Evolutionary conservation across 1,284 basidiomycete genomes (phyloP), one percentile per base, ranked within the genome.

Genomic region (Salmacisia buchloeana): DNA sequence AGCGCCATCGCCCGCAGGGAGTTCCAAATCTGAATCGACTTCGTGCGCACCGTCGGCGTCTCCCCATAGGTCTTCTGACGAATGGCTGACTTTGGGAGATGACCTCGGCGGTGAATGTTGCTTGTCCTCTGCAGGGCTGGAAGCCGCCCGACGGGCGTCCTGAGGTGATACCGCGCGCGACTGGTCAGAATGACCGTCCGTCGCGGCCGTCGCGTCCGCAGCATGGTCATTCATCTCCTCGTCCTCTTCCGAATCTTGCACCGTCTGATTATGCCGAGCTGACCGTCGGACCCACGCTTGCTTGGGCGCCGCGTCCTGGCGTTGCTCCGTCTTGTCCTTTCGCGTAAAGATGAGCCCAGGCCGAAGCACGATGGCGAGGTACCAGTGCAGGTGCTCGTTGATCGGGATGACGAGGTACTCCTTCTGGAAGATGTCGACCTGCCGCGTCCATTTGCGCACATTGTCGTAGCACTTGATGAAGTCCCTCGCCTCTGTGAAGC

Each of bases 331-430:
- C 35, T 59, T 3, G 21, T 35, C 34, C 31, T 21, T 23, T 46
- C 59, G 57, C 65, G 21, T 36, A 4, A 52, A 46, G 18, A 35
- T 58, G 34, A 35, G 12, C 4, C 21, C 85, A 0, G 96, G 94
- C 65, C 90, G 88, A 80, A 87, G 89, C 70, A 99, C 93, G 69
- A 98, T 87, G 6, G 91, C 94, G 25, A 98, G 85, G 80, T 96
- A 98, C 96, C 96, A 98, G 82, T 99, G 96, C 52, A 92, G 82
- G 73, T 93, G 84, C 80, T 98, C 96, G 75, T 98, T 97, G 81
- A 99, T 96, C 1, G 96, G 96, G 2, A 99, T 85, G 46, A 99
- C 86, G 66, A 99, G 84, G 74, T 89, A 96, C 74, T 90, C 89
- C 83, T 97, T 97, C 65, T 84, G 82, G 80, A 98, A 99, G 18